Evolutionary conservation across 1,139 yeast species (phyloP), one percentile per base, ranked within the genome.

Genomic region (Taiozyma sp.): DNA sequence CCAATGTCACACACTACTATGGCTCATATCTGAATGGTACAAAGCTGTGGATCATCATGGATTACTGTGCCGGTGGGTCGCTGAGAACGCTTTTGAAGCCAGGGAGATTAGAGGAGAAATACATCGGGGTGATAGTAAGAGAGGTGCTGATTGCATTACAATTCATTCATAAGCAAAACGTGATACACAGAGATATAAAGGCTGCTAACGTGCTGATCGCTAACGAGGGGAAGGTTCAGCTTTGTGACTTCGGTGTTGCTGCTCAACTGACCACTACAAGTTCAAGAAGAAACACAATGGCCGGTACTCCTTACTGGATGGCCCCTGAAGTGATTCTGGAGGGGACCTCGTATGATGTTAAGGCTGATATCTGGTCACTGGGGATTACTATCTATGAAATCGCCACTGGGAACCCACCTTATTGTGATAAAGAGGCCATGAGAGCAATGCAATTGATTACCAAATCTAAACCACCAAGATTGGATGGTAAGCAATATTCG

Each of bases 271-370:
- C 95, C 1, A 77, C 91, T n/a, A 80, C 84, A 42, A 83, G 84
- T 34, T 68, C 83, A 47, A 87, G 91, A 64, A 77, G 99, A 62
- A 88, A 93, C 43, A 93, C 99, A 1, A 90, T 93, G 81, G 98
- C 96, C 0, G 99, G 99, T 6, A 95, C 99, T 0, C 99, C 99
- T 0, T 95, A 91, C 67, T 95, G 99, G 99, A 95, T 95, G 99
- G 99, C 99, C 0, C 99, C 99, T 0, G 99, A 93, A 67, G 99
- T 93, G 28, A 93, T 93, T 44, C 80, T 91, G 64, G 98, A 93
- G 66, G 99, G 99, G 34, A 86, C 86, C 22, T 76, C 85, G 3
- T 89, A 89, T 67, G 88, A 88, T 61, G 80, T 82, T 47, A 89
- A 87, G 68, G 96, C 95, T 0, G 97, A 89, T 66, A 87, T 89